Evolutionary conservation across 495 filamentous ascomycete species (phyloP).

Genomic region (Daldinia childiae): DNA sequence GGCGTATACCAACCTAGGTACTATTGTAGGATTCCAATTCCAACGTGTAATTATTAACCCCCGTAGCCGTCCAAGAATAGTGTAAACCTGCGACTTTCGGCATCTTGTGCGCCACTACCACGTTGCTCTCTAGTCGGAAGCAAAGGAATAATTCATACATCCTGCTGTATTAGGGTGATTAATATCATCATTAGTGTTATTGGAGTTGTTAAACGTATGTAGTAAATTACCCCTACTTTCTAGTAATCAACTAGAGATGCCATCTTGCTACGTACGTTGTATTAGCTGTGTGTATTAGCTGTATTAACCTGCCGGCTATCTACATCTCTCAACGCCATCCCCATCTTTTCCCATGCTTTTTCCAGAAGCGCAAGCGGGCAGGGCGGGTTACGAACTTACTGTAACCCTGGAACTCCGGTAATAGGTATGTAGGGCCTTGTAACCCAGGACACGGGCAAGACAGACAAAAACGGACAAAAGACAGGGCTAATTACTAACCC

Average conservation of each 20-base stretch:
- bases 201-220: constrained; percentile 14
- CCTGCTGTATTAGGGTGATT: constrained; percentile 26
- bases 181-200: background rate
- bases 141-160: constrained; percentile 28
- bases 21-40: constrained; percentile 22
- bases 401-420: constrained; percentile 26
- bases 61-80: constrained; percentile 22
- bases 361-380: constrained; percentile 32
- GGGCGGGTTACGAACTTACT: constrained; percentile 27
- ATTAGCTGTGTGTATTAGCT: background rate
- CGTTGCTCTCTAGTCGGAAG: constrained; percentile 22
- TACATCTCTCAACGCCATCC: background rate
- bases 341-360: constrained; percentile 2
- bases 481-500: background rate
- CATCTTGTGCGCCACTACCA: constrained; percentile 10
- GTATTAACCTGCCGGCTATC: constrained; percentile 28
- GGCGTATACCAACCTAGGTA: background rate
- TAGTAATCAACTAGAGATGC: constrained; percentile 32
- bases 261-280: constrained; percentile 13
- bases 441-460: constrained; percentile 31
- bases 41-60: constrained; percentile 33
- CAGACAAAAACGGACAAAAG: no score
- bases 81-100: constrained; percentile 31
- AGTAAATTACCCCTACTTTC: constrained; percentile 38
- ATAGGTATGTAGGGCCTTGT: constrained; percentile 23